Conservation (phyloP, 2,329 filamentous ascomycete species). For the Aciculosporium take region DNA sequence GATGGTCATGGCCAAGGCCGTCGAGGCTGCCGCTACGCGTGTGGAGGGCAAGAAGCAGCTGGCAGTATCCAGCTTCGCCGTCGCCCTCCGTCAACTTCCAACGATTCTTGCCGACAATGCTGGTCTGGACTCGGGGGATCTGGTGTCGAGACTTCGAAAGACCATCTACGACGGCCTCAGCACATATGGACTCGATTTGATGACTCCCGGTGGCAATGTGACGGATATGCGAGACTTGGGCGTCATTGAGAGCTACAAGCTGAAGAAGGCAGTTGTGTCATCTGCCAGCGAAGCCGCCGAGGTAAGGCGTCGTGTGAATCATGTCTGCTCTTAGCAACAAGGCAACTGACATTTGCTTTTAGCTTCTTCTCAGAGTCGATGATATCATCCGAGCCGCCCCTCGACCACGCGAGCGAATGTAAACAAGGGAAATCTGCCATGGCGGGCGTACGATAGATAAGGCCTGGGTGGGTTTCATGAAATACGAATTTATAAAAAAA, state of each 20-base stretch:
- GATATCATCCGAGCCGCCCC: conserved; percentile 95
- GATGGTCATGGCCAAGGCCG: conserved; percentile 98
- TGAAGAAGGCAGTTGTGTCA: conserved; percentile 95
- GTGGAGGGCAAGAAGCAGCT: conserved; percentile 94
- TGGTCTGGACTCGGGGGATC: conserved; percentile 85
- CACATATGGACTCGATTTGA: conserved; percentile 78
- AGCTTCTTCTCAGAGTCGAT: conserved; percentile 86
- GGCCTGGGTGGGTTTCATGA: conserved; percentile 1
- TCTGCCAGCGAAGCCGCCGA: conserved; percentile 94
- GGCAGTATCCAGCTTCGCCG: conserved; percentile 79
- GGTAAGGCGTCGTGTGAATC: conserved; percentile 44
- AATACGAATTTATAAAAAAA: neutral
- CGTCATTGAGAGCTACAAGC: conserved; percentile 95
- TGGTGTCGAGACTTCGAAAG: conserved; percentile 82
- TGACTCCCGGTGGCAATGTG: conserved; percentile 81
- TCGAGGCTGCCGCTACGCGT: conserved; percentile 83
- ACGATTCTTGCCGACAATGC: conserved; percentile 97
- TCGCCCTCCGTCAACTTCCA: conserved; percentile 79
- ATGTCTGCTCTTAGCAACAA: neutral
- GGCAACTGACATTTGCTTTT: neutral
- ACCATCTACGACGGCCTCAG: conserved; percentile 91
- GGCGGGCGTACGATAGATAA: neutral
- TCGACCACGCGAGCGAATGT: conserved; percentile 34
- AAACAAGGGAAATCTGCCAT: conserved; percentile 7
- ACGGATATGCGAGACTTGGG: conserved; percentile 91